Conservation (phyloP, 2,329 filamentous ascomycete species). For the Rachicladosporium sp. region DNA sequence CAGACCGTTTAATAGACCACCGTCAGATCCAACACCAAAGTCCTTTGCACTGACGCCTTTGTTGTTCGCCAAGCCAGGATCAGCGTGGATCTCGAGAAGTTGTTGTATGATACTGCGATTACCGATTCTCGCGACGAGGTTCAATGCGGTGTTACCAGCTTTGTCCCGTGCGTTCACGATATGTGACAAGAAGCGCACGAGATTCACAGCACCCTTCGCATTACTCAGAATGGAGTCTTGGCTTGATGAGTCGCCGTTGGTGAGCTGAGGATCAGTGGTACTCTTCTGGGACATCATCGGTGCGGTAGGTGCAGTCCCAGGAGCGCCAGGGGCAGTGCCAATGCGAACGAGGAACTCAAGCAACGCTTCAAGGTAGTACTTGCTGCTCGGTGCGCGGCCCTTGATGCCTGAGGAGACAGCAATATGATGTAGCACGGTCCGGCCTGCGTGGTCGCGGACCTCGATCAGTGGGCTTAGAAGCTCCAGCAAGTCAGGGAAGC, state of each 20-base stretch:
- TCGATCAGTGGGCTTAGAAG: constrained; percentile 83
- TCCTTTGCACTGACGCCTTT: constrained; percentile 82
- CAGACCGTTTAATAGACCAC: constrained; percentile 12
- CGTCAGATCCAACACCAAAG: constrained; percentile 74
- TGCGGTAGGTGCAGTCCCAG: constrained; percentile 9
- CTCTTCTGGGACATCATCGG: constrained; percentile 10
- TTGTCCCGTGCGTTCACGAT: constrained; percentile 95
- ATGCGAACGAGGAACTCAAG: constrained; percentile 90
- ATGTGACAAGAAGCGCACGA: constrained; percentile 90
- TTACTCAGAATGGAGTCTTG: constrained; percentile 14
- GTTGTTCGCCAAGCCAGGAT: constrained; percentile 78
- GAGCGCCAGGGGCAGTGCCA: constrained; percentile 21
- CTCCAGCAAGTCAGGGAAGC: constrained; percentile 82
- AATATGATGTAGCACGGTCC: constrained; percentile 92
- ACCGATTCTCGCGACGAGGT: constrained; percentile 83
- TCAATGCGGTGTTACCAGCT: constrained; percentile 86
- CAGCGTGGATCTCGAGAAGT: constrained; percentile 83
- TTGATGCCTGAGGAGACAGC: constrained; percentile 93
- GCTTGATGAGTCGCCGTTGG: constrained; percentile 16
- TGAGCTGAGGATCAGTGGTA: not conserved
- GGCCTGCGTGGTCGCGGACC: constrained; percentile 73
- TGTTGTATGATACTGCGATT: constrained; percentile 96
- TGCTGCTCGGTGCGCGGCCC: constrained; percentile 77
- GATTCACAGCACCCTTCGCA: constrained; percentile 55
- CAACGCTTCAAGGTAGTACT: constrained; percentile 90